Base-by-base conservation (phyloP, 495 filamentous ascomycete genomes). In the Xylona heveae region DNA sequence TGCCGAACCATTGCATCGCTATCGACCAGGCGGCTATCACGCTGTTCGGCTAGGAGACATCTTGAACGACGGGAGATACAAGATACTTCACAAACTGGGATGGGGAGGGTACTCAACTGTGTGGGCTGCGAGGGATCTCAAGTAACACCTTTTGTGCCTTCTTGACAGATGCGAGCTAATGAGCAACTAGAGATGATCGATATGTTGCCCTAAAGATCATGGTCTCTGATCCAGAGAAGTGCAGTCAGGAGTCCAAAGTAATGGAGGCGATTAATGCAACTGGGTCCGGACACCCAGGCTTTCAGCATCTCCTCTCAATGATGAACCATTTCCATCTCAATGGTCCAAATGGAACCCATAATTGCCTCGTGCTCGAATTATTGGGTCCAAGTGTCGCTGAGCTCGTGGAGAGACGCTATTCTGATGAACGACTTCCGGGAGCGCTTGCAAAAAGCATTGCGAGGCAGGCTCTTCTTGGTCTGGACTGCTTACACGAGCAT, bases 81-180 rank as follows among this genome's bases (percentile, higher is more conserved):
- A 43, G 14, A 41, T 61, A 20, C 35, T 55, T 13, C 46, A 58
- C 35, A 59, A 58, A 38, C 45, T 61, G 18, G 56, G 51, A 24
- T 48, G 33, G 20, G 52, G 52, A 10, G 40, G 46, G 17, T 48
- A 41, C 34, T 40, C 46, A 10, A 57, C 43, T 20, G 45, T 57
- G 14, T 58, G 52, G 50, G 45, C 54, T 30, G 50, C 47, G 28
- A 34, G 43, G 8, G 45, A 52, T 30, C 31, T 35, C 3, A 19
- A 37, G 19, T 34, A 39, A 10, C 23, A 37, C 19, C 23, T 20
- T 19, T 16, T 8, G 10, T 18, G 15, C 9, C 6, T 21, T 4
- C n/a, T n/a, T n/a, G n/a, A n/a, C n/a, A 4, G 23, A 3, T 24
- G 8, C 19, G 5, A 6, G 6, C 14, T 13, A 17, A 5, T 8